These are phyloP conservation scores for Tolypocladium paradoxum DNA, from an alignment of 2,329 filamentous ascomycete species.

Conservation along the genomic window DNA sequence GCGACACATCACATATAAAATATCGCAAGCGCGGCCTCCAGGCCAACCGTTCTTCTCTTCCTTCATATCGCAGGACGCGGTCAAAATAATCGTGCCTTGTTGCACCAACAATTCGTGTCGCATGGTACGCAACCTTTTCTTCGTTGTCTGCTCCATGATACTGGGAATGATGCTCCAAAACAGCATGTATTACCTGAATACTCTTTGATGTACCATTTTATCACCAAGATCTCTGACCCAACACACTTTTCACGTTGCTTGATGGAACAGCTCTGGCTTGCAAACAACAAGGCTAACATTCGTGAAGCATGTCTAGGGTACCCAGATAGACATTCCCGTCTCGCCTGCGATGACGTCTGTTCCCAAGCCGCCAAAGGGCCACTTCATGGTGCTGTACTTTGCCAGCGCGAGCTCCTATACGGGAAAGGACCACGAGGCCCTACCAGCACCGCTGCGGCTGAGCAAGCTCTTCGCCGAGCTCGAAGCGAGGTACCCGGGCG, in stretches of 20 bases:
- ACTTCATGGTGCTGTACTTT: slow-evolving; percentile 77
- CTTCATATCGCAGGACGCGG: not conserved
- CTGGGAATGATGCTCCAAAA: slow-evolving; percentile 38
- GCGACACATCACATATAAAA: not conserved
- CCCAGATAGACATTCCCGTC: slow-evolving; percentile 1
- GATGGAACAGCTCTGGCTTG: not conserved
- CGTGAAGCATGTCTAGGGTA: not conserved
- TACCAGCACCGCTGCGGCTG: slow-evolving; percentile 56
- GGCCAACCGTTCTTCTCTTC: not conserved
- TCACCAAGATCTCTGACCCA: slow-evolving; percentile 64
- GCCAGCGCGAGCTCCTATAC: slow-evolving; percentile 64
- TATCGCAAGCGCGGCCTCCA: not conserved
- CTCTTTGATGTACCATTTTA: slow-evolving; percentile 47
- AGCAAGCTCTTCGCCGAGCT: slow-evolving; percentile 53
- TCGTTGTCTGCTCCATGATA: slow-evolving; percentile 3
- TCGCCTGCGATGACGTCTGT: slow-evolving; percentile 20
- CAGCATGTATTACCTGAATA: slow-evolving; percentile 51
- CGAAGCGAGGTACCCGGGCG: slow-evolving; percentile 60
- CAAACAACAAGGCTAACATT: slow-evolving; percentile 2
- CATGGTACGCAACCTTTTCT: slow-evolving; percentile 6
- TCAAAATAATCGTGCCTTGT: not conserved
- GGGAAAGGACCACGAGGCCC: slow-evolving; percentile 50
- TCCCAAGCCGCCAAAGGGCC: slow-evolving; percentile 42
- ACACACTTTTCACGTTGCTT: slow-evolving; percentile 9
- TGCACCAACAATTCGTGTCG: not conserved